Evolutionary conservation across 345 rosid species (phyloP).

Genomic region (Eucalyptus grandis): DNA sequence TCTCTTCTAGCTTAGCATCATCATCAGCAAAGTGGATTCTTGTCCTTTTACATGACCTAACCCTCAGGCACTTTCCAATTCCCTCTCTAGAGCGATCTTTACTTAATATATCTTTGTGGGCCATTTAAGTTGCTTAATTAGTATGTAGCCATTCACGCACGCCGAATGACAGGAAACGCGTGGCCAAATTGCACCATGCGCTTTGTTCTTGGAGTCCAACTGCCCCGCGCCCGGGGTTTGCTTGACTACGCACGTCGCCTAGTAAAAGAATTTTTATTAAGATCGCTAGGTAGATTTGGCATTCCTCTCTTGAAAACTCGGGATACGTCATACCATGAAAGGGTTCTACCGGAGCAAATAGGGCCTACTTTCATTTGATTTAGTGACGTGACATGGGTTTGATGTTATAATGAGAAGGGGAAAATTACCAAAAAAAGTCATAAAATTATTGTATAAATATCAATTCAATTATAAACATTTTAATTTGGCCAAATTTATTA

Average conservation of each 20-base stretch:
- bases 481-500: neutral
- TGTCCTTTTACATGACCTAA: neutral
- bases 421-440: neutral
- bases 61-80: neutral
- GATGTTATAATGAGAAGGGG: neutral
- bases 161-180: neutral
- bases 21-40: neutral
- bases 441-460: neutral
- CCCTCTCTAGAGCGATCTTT: neutral
- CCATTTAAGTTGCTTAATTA: neutral
- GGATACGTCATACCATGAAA: neutral
- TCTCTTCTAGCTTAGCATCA: neutral
- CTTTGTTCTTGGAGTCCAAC: neutral
- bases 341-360: neutral
- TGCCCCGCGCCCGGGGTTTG: neutral
- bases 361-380: neutral
- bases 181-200: neutral
- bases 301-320: neutral
- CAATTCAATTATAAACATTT: rapidly evolving
- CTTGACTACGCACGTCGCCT: neutral
- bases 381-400: neutral
- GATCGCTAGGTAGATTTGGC: neutral
- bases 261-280: neutral
- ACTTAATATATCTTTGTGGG: neutral
- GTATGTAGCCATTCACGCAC: neutral